These are phyloP conservation scores for Alternaria gaisen DNA, from an alignment of 2,329 filamentous ascomycete species.

Conservation along the genomic window DNA sequence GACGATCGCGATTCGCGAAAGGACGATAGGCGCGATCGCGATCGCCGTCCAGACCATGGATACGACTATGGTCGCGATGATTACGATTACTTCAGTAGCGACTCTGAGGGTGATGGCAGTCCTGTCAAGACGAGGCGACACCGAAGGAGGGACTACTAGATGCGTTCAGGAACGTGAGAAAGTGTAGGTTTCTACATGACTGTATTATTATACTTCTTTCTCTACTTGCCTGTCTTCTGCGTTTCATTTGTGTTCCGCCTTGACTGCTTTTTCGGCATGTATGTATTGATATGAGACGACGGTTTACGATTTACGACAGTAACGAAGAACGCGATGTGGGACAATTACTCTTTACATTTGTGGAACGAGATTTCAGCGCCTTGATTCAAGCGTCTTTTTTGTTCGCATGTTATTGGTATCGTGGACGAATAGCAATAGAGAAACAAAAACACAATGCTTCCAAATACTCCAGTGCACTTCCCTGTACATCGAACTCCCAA, in stretches of 20 bases:
- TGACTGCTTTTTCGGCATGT: background rate
- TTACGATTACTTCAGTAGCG: slow-evolving; percentile 28
- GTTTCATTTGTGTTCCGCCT: background rate
- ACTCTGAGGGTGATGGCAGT: slow-evolving; percentile 22
- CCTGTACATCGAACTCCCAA: background rate
- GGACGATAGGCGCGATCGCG: slow-evolving; percentile 17
- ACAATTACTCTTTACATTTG: background rate
- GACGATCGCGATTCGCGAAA: slow-evolving; percentile 23
- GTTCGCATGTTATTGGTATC: background rate
- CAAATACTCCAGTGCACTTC: background rate
- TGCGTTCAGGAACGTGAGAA: background rate
- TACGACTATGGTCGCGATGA: slow-evolving; percentile 28
- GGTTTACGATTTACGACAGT: background rate
- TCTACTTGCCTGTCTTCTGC: background rate
- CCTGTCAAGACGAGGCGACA: slow-evolving; percentile 25
- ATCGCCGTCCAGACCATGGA: slow-evolving; percentile 29
- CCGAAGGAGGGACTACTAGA: slow-evolving; percentile 23
- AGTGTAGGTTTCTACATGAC: background rate
- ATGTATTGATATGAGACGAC: slow-evolving; percentile 1
- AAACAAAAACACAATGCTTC: background rate
- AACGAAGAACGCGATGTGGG: background rate
- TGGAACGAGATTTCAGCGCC: background rate
- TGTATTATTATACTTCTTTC: slow-evolving; percentile 15
- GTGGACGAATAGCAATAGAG: background rate
- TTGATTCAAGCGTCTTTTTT: background rate